Conservation (phyloP, 1,139 yeast species). For the Geotrichum histeridarum region DNA sequence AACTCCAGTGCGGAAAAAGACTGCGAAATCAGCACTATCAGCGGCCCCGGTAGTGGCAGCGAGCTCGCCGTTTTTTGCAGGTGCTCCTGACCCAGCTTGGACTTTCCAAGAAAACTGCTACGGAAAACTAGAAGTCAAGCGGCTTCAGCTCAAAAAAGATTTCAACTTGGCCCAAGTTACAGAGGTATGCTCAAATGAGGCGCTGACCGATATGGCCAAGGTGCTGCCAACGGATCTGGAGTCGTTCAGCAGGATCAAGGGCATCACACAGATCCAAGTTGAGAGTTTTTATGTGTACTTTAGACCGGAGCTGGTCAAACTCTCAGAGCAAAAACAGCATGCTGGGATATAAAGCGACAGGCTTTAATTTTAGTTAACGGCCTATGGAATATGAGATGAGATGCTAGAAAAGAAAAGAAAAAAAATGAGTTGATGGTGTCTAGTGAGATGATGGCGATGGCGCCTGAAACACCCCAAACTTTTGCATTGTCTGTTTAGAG, state of each 20-base stretch:
- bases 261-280: slow-evolving; percentile 21
- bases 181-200: slow-evolving; percentile 22
- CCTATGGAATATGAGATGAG: no score
- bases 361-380: no score
- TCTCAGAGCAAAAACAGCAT: slow-evolving; percentile 10
- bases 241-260: slow-evolving; percentile 18
- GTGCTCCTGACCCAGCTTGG: slow-evolving; percentile 14
- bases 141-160: slow-evolving; percentile 13
- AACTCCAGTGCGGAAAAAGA: neutral
- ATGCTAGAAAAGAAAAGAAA: no score
- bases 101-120: slow-evolving; percentile 8
- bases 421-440: neutral
- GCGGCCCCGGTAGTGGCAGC: neutral
- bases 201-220: slow-evolving; percentile 21
- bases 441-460: neutral
- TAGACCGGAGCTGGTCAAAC: slow-evolving; percentile 18
- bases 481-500: neutral
- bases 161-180: slow-evolving; percentile 2
- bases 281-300: slow-evolving; percentile 18
- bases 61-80: slow-evolving; percentile 8
- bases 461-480: no score
- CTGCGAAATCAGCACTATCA: neutral
- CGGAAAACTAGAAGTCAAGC: slow-evolving; percentile 11
- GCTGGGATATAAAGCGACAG: neutral
- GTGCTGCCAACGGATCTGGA: slow-evolving; percentile 16